Conservation (phyloP, 352 stramenopile genomes). For the Phytophthora fragariae region DNA sequence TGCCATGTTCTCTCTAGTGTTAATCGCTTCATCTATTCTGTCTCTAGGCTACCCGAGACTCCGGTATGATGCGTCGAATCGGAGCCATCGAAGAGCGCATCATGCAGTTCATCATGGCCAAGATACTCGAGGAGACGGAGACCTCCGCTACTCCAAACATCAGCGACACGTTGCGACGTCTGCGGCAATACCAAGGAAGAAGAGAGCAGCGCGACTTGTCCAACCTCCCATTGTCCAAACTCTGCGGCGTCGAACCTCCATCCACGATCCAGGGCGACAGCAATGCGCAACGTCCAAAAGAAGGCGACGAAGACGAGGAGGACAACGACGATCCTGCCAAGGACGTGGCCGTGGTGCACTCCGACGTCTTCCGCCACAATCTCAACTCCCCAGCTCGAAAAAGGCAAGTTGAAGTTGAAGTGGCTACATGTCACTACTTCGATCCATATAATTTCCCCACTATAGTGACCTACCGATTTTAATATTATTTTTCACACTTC, state of each 20-base stretch:
- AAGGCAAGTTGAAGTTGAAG: slow-evolving; percentile 18
- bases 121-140: slow-evolving; percentile 62
- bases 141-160: slow-evolving; percentile 20
- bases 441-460: background rate
- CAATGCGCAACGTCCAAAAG: slow-evolving; percentile 14
- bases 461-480: background rate
- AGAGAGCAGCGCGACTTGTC: slow-evolving; percentile 18
- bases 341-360: slow-evolving; percentile 36
- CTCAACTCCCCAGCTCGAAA: slow-evolving; percentile 24
- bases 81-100: slow-evolving; percentile 66
- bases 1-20: background rate
- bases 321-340: slow-evolving; percentile 22
- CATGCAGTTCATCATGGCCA: slow-evolving; percentile 72
- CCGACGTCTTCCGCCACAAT: slow-evolving; percentile 38
- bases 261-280: slow-evolving; percentile 30
- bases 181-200: slow-evolving; percentile 60
- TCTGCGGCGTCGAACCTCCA: slow-evolving; percentile 29
- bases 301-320: slow-evolving; percentile 31
- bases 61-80: slow-evolving; percentile 51
- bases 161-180: slow-evolving; percentile 58
- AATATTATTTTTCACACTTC: background rate
- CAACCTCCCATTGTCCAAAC: background rate
- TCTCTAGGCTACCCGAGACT: slow-evolving; percentile 22
- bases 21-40: background rate
- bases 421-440: background rate